Evolutionary conservation across 2,329 filamentous ascomycete species (phyloP).

Genomic region (Diaporthe sp.): DNA sequence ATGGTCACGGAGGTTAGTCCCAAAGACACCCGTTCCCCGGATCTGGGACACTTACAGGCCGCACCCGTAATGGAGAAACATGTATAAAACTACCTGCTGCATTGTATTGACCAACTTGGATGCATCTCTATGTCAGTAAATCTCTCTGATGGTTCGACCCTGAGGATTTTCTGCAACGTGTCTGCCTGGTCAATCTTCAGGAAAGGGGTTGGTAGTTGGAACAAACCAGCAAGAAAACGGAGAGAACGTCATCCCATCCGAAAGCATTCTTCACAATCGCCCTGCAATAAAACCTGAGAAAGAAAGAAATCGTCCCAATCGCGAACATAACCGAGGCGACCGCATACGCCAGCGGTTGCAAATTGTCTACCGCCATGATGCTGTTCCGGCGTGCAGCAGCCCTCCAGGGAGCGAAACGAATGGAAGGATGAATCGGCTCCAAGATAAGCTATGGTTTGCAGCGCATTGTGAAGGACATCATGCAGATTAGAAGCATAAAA

Average conservation of each 20-base stretch:
- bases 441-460: not conserved
- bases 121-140: not conserved
- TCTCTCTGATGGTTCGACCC: fast-evolving
- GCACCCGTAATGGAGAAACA: not conserved
- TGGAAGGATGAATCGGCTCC: not conserved
- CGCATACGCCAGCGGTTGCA: constrained; percentile 6
- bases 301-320: not conserved
- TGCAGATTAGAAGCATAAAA: too few relatives aligned
- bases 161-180: not conserved
- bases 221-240: constrained; percentile 6
- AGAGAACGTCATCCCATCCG: constrained; percentile 1
- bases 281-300: constrained; percentile 4
- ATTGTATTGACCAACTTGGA: not conserved
- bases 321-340: not conserved
- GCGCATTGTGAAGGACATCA: not conserved
- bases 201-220: not conserved
- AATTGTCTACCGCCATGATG: not conserved
- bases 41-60: constrained; percentile 15
- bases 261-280: not conserved
- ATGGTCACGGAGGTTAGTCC: not conserved
- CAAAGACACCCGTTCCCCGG: too few relatives aligned
- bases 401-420: not conserved
- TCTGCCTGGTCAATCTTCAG: not conserved
- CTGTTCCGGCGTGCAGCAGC: not conserved
- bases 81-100: not conserved